Conservation (phyloP, 768 basidiomycete genomes). For the Phaeotremella fagi region DNA sequence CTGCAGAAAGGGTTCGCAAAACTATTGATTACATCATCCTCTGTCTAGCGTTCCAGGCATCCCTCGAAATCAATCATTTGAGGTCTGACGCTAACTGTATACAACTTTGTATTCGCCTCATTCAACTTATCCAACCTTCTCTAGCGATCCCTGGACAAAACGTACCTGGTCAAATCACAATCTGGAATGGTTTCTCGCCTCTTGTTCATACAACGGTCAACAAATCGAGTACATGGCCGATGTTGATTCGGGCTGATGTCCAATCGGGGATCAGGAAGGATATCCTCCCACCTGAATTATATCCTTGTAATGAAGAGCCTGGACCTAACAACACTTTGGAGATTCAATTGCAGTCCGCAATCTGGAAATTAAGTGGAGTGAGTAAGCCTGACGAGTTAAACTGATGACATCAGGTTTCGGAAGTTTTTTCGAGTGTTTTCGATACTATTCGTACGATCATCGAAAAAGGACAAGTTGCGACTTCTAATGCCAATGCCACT, state of each 20-base stretch:
- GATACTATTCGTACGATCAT: conserved; percentile 4
- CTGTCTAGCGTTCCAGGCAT: conserved; percentile 65
- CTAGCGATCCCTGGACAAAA: conserved; percentile 54
- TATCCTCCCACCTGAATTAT: conserved; percentile 44
- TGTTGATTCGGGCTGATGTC: conserved; percentile 54
- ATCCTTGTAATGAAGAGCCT: background rate
- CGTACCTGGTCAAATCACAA: conserved; percentile 59
- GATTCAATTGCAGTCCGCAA: conserved; percentile 21
- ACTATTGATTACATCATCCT: conserved; percentile 65
- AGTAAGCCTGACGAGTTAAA: conserved; percentile 39
- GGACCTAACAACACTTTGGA: background rate
- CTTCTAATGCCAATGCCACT: background rate
- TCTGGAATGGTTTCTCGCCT: conserved; percentile 55
- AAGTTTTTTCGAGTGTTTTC: conserved; percentile 10
- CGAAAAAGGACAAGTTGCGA: background rate
- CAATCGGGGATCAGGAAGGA: conserved; percentile 63
- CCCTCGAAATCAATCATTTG: conserved; percentile 63
- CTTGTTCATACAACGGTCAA: background rate
- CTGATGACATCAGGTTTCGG: conserved; percentile 6
- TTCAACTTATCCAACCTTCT: conserved; percentile 51
- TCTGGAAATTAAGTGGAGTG: conserved; percentile 71
- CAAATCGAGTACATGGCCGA: conserved; percentile 47
- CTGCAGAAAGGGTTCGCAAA: conserved; percentile 63
- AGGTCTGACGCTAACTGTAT: conserved; percentile 60
- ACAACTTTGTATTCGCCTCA: conserved; percentile 59